Evolutionary conservation across 2,329 filamentous ascomycete genomes (phyloP).

Genomic region (Sordariomycetes sp.): DNA sequence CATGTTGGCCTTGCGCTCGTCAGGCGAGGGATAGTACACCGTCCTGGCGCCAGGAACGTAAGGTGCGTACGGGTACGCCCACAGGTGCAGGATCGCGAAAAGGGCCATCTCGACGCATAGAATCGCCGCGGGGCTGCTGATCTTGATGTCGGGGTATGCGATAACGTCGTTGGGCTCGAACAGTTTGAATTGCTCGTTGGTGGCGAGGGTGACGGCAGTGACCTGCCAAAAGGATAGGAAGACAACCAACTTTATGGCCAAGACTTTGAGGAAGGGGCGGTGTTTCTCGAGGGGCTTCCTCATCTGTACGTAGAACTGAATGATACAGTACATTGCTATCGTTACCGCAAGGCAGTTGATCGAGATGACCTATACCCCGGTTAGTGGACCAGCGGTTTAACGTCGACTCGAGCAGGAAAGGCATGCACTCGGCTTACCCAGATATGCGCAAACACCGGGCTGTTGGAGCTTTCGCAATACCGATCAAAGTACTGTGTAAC

Average conservation of each 20-base stretch:
- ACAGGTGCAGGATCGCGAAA: constrained; percentile 69
- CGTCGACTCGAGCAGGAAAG: not conserved
- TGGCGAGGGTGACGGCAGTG: constrained; percentile 37
- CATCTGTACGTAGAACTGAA: constrained; percentile 79
- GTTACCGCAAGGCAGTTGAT: constrained; percentile 65
- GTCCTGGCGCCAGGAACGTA: constrained; percentile 42
- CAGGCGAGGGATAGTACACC: constrained; percentile 35
- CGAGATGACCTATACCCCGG: constrained; percentile 38
- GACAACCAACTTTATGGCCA: constrained; percentile 83
- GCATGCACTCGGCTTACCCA: constrained; percentile 48
- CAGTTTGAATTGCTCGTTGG: constrained; percentile 48
- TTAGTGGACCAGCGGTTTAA: constrained; percentile 5
- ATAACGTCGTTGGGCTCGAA: constrained; percentile 49
- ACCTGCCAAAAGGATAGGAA: constrained; percentile 87
- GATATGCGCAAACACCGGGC: constrained; percentile 69
- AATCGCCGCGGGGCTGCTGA: constrained; percentile 68
- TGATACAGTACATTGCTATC: constrained; percentile 79
- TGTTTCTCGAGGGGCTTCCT: constrained; percentile 57
- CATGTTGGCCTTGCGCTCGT: constrained; percentile 26
- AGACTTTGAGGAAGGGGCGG: constrained; percentile 66
- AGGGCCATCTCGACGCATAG: constrained; percentile 79
- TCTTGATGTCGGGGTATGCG: constrained; percentile 61
- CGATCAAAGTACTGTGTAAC: constrained; percentile 55
- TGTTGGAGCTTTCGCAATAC: constrained; percentile 73
- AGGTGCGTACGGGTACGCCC: constrained; percentile 67